Base-by-base conservation (phyloP, 495 filamentous ascomycete species). In the Hapsidospora chrysogenum region DNA sequence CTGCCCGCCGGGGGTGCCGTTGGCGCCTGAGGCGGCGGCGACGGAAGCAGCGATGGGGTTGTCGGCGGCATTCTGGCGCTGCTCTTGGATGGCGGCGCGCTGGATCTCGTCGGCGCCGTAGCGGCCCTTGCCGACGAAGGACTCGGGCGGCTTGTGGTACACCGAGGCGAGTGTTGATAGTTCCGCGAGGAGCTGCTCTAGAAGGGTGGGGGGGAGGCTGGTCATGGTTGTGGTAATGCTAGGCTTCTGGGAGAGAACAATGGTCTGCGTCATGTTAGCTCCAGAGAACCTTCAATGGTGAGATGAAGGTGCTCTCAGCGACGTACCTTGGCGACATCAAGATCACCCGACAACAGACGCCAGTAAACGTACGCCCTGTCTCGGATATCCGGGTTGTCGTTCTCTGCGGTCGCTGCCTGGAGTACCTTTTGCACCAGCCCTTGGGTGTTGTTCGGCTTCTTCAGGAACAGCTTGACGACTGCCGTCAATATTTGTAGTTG, bases 351-450 rank as follows among this genome's bases (percentile, higher is more conserved):
- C n/a, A 97, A 64, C 17, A 97, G 63, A 41, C 89, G 80, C 89
- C 89, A 97, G 62, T 97, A 97, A 33, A 96, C 84, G 49, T 97
- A 97, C 15, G 89, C 89, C 54, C 89, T 72, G 54, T 97, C 89
- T 40, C 89, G 77, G 43, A 97, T 82, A 57, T 97, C 89, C 0
- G 89, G 87, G 54, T 97, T 97, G 51, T 97, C 89, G 41, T 82
- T 94, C 51, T 94, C 84, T 17, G 79, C 78, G 4, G 89, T 97
- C 15, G 89, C 87, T 2, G 77, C 68, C 54, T 95, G 85, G 17
- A 97, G 67, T 2, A 95, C 85, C 43, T 86, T 89, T 48, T 93
- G 84, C 1, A 97, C 89, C 1, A 97, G 64, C 14, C 76, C 75
- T 57, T 95, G 89, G 25, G 74, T 76, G 41, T 74, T 72, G 46